phyloP scores from a whole-genome alignment of 2,329 filamentous ascomycete genomes.

The Trichoderma lentiforme region DNA sequence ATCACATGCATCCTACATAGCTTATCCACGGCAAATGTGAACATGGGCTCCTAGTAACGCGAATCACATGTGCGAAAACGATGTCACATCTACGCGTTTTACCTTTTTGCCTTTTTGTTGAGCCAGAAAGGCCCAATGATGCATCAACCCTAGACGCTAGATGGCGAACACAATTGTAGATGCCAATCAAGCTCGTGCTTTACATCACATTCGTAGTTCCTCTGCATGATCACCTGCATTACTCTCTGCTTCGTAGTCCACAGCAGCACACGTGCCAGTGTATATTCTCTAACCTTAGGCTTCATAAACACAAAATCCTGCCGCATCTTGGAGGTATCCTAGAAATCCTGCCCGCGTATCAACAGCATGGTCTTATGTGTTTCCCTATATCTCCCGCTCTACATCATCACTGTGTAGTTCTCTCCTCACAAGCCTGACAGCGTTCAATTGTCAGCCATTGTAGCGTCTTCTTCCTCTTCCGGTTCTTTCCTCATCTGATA shows the following conservation, averaged over 20 bases:
- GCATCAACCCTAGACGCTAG: neutral
- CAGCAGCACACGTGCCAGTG: neutral
- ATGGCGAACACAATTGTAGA: neutral
- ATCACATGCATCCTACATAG: neutral
- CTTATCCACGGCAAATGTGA: neutral
- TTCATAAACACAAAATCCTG: neutral
- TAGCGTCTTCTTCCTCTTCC: constrained; percentile 26
- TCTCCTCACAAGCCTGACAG: neutral
- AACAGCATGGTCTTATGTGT: neutral
- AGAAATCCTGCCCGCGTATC: neutral
- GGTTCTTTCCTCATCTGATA: constrained; percentile 53
- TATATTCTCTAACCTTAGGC: neutral
- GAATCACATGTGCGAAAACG: neutral
- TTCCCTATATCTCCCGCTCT: neutral
- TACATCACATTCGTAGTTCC: neutral
- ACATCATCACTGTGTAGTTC: neutral
- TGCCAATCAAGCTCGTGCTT: neutral
- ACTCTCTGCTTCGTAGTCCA: neutral
- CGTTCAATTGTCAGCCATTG: constrained; percentile 27
- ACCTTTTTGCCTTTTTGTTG: neutral
- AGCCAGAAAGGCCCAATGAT: neutral
- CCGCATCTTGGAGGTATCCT: neutral
- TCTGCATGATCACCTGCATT: neutral
- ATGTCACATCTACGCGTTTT: neutral
- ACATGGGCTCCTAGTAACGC: neutral